phyloP scores from a whole-genome alignment of 2,329 filamentous ascomycete species.

The Exophiala oligosperma region DNA sequence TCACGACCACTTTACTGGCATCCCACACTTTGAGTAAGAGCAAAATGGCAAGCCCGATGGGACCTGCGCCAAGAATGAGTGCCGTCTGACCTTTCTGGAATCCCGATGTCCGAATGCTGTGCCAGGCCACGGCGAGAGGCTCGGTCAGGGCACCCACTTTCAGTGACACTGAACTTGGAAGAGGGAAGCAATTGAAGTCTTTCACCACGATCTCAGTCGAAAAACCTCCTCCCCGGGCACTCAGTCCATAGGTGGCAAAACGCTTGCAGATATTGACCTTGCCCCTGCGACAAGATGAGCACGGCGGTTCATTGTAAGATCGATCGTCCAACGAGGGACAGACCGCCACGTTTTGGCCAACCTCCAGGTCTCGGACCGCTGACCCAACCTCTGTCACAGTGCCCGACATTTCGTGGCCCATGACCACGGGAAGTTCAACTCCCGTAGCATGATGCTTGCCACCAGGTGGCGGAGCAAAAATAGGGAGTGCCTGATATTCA shows the following conservation, averaged over 20 bases:
- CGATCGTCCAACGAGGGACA: slow-evolving; percentile 5
- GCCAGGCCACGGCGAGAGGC: slow-evolving; percentile 56
- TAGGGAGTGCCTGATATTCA: slow-evolving; percentile 47
- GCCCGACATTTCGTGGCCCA: slow-evolving; percentile 55
- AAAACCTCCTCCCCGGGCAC: slow-evolving; percentile 3
- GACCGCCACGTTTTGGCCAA: slow-evolving; percentile 8
- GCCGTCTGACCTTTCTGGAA: slow-evolving; percentile 48
- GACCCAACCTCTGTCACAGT: slow-evolving; percentile 35
- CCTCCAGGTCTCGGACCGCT: not conserved
- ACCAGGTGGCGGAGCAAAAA: slow-evolving; percentile 44
- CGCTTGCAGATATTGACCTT: slow-evolving; percentile 7
- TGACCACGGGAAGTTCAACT: slow-evolving; percentile 50
- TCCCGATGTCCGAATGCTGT: slow-evolving; percentile 50
- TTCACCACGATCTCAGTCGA: slow-evolving; percentile 2
- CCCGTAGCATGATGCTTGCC: slow-evolving; percentile 54
- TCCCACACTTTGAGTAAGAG: slow-evolving; percentile 46
- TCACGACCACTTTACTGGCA: slow-evolving; percentile 47
- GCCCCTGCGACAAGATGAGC: not conserved
- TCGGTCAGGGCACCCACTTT: slow-evolving; percentile 46
- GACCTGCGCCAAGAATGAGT: slow-evolving; percentile 52
- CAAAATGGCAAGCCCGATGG: slow-evolving; percentile 53
- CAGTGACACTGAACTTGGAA: slow-evolving; percentile 7
- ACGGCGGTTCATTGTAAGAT: slow-evolving; percentile 22
- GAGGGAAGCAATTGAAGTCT: not conserved
- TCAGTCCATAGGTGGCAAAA: slow-evolving; percentile 2